Percentiles rank a stretch among this genome's conserved stretches.
Conservation (phyloP, 2,329 filamentous ascomycete genomes). For the Aciculosporium take region DNA sequence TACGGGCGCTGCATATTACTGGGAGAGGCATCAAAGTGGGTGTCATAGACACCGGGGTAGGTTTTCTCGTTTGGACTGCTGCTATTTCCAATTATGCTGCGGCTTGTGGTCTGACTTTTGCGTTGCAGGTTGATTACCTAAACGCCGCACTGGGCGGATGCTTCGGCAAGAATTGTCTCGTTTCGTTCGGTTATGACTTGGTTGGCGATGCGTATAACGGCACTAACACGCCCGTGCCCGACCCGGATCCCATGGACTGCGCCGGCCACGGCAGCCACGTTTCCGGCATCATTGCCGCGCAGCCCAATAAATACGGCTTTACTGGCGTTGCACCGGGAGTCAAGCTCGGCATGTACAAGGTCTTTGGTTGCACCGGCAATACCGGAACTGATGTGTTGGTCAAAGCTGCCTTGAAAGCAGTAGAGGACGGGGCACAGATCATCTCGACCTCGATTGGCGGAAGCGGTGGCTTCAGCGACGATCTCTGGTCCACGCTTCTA, state of each 20-base stretch:
- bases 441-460: slow-evolving; percentile 14
- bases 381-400: slow-evolving; percentile 33
- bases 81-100: too few relatives aligned
- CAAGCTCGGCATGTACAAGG: slow-evolving; percentile 3
- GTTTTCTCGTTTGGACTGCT: slow-evolving; percentile 12
- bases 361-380: slow-evolving; percentile 10
- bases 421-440: slow-evolving; percentile 29
- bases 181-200: slow-evolving; percentile 13
- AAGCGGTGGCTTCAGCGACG: slow-evolving; percentile 15
- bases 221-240: slow-evolving; percentile 8
- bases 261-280: slow-evolving; percentile 13
- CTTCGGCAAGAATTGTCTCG: slow-evolving; percentile 36
- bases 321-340: slow-evolving; percentile 4
- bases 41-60: slow-evolving; percentile 16
- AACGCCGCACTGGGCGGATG: slow-evolving; percentile 46
- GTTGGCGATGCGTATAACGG: slow-evolving; percentile 11
- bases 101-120: too few relatives aligned
- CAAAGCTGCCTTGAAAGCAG: slow-evolving; percentile 38
- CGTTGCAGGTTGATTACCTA: slow-evolving; percentile 36
- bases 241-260: slow-evolving; percentile 10
- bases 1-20: slow-evolving; percentile 6
- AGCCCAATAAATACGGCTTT: slow-evolving; percentile 2
- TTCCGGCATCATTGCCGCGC: slow-evolving; percentile 14
- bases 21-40: slow-evolving; percentile 8
- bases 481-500: slow-evolving; percentile 28